phyloP scores from a whole-genome alignment of 768 basidiomycete genomes.

The Termitomyces sp. region DNA sequence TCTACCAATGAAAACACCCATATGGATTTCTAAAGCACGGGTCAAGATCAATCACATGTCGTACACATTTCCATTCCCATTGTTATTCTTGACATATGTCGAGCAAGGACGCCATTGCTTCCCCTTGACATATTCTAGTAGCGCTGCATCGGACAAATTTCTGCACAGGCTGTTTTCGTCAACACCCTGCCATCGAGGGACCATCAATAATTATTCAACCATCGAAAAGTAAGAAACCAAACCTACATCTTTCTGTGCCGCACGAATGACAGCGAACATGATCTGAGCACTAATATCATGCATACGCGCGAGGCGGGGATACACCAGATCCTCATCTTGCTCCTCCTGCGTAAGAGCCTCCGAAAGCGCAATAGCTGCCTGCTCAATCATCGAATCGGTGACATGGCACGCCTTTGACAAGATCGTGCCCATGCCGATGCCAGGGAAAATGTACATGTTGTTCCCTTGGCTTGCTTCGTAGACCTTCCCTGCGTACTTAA shows the following conservation, averaged over 20 bases:
- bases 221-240: neutral
- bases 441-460: slow-evolving; percentile 73
- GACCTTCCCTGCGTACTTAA: slow-evolving; percentile 41
- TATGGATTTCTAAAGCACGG: too few species aligned
- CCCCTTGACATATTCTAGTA: slow-evolving; percentile 46
- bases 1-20: neutral
- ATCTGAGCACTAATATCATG: slow-evolving; percentile 63
- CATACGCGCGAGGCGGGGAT: slow-evolving; percentile 65
- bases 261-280: slow-evolving; percentile 57
- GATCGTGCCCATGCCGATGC: slow-evolving; percentile 63
- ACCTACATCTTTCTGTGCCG: slow-evolving; percentile 63
- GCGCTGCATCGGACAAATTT: slow-evolving; percentile 41
- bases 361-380: slow-evolving; percentile 58
- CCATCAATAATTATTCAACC: neutral
- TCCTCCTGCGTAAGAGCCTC: slow-evolving; percentile 57
- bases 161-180: slow-evolving; percentile 46
- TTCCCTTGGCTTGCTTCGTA: slow-evolving; percentile 76
- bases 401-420: slow-evolving; percentile 54
- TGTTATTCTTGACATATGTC: slow-evolving; percentile 11
- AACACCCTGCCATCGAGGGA: slow-evolving; percentile 27
- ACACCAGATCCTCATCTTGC: slow-evolving; percentile 50
- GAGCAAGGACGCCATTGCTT: slow-evolving; percentile 54
- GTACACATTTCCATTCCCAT: slow-evolving; percentile 14
- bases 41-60: slow-evolving; percentile 29
- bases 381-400: slow-evolving; percentile 69